phyloP scores from a whole-genome alignment of 768 basidiomycete species.

The Leucosporidium scottii region DNA sequence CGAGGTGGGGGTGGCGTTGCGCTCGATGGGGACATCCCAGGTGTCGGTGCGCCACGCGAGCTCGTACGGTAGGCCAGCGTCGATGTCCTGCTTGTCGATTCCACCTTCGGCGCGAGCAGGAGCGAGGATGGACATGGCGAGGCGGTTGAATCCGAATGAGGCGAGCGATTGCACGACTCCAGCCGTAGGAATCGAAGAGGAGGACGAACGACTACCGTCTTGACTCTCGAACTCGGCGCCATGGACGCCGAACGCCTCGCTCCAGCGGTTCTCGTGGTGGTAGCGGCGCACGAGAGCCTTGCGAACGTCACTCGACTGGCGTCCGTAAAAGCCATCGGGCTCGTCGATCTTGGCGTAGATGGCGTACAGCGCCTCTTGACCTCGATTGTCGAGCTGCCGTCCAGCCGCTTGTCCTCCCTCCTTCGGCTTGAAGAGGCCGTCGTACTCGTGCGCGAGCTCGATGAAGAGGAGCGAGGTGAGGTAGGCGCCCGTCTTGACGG shows the following conservation, averaged over 20 bases:
- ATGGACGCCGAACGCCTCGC: conserved; percentile 80
- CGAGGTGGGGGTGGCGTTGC: conserved; percentile 32
- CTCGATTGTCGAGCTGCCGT: conserved; percentile 15
- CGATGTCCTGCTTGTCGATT: conserved; percentile 40
- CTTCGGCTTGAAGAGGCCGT: conserved; percentile 37
- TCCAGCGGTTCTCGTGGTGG: conserved; percentile 89
- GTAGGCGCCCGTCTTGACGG: conserved; percentile 71
- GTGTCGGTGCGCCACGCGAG: conserved; percentile 90
- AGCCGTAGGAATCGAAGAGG: conserved; percentile 41
- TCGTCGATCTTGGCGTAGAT: conserved; percentile 95
- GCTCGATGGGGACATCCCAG: conserved; percentile 63
- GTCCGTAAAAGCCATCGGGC: conserved; percentile 96
- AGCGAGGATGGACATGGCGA: conserved; percentile 64
- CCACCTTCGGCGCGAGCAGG: conserved; percentile 38
- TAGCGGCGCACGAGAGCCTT: conserved; percentile 74
- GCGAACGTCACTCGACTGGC: conserved; percentile 67
- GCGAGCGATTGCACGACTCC: conserved; percentile 75
- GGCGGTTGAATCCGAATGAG: conserved; percentile 77
- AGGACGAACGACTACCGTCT: conserved; percentile 34
- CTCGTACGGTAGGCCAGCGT: conserved; percentile 56
- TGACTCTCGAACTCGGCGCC: conserved; percentile 70
- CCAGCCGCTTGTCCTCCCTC: background rate
- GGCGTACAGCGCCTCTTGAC: conserved; percentile 72
- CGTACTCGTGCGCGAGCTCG: conserved; percentile 62
- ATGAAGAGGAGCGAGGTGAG: conserved; percentile 84